A percentile compares a stretch with the other conserved stretches of the same genome.
Conservation (phyloP, 1,284 basidiomycete genomes). For the Ganoderma leucocontextum region DNA sequence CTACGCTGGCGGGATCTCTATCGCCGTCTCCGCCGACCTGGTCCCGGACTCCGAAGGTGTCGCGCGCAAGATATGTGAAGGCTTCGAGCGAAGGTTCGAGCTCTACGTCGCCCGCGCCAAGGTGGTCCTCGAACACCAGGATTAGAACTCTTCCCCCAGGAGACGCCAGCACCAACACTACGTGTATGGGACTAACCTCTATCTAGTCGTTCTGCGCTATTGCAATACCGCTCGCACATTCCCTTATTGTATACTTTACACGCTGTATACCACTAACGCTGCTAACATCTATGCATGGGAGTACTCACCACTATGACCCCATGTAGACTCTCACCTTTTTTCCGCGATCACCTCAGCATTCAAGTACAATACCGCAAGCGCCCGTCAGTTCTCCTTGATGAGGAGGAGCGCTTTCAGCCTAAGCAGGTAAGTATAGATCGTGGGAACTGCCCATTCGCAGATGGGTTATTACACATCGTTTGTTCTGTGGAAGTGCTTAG, state of each 20-base stretch:
- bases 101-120: slow-evolving; percentile 37
- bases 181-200: not conserved
- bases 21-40: slow-evolving; percentile 38
- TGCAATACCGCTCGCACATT: not conserved
- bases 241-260: not conserved
- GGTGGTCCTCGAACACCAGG: slow-evolving; percentile 36
- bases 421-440: not conserved
- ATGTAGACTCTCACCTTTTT: not conserved
- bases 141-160: slow-evolving; percentile 15
- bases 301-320: not conserved
- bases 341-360: too few relatives aligned
- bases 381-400: too few relatives aligned
- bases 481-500: not conserved
- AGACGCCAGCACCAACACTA: not conserved
- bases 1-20: slow-evolving; percentile 39
- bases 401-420: too few relatives aligned
- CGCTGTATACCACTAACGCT: not conserved
- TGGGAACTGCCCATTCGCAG: not conserved
- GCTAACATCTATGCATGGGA: not conserved
- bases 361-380: too few relatives aligned
- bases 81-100: slow-evolving; percentile 39
- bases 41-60: slow-evolving; percentile 36
- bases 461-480: not conserved
- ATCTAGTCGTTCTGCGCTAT: not conserved
- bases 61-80: slow-evolving; percentile 35